Evolutionary conservation across 371 early-diverging fungal species (phyloP), one percentile per base, ranked within the genome.

Genomic region (Mortierella sp.): DNA sequence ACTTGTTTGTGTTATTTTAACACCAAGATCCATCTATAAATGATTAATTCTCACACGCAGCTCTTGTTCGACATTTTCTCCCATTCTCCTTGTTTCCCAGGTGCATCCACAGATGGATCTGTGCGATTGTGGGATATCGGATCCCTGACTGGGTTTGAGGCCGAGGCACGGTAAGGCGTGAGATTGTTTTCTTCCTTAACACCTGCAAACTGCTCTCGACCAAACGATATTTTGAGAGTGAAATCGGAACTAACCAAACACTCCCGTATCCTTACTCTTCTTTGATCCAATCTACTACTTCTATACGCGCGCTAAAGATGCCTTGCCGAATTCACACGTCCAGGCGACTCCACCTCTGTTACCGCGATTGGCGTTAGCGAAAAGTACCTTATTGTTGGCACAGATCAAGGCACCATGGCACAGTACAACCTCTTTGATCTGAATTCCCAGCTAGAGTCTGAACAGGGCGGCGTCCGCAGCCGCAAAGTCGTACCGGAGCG

Each of bases 41-140:
- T 24, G 44, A 38, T 21, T 8, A 21, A 6, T 63, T 63, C 68
- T 71, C 26, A 47, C 72, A 28, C 28, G 34, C 8, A 31, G 2
- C 63, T 31, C 50, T 45, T 28, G 47, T 54, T 26, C 54, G 21
- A 45, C 28, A 47, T 50, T 28, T 31, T 34, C 26, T 38, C 9
- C 38, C 45, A 70, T 3, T 54, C 47, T 28, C 44, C 44, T 52
- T 58, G 13, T 19, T 1, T 73, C 63, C 28, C 63, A 92, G 92
- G 91, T 78, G 90, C 90, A 0, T 92, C 92, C 5, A 83, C 82
- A 3, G 93, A 93, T 76, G 88, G 88, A 58, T 88, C 91, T 13
- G 88, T 90, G 4, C 88, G 92, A n/a, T 79, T 93, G 58, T 93
- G 93, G 93, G 92, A 92, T 77, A 92, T 93, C 60, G 93, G 92